Base-by-base conservation (phyloP, 2,329 filamentous ascomycete genomes). In the Tolypocladium ophioglossoides region DNA sequence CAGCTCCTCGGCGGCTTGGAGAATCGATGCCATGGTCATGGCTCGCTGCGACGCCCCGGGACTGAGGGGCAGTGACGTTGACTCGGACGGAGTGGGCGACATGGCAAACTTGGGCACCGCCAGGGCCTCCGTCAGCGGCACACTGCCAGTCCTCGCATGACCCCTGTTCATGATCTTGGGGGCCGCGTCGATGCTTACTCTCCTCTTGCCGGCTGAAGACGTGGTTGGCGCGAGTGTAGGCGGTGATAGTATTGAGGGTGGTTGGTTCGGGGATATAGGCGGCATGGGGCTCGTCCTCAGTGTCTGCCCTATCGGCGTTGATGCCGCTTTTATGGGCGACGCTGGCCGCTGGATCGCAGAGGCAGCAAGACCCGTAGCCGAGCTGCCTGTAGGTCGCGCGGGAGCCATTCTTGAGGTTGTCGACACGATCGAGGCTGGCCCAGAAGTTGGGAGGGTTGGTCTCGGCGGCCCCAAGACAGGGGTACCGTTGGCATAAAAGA, bases 401-500 rank as follows among this genome's bases (percentile, higher is more conserved):
- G 68, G 60, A 14, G 71, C 60, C 40, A 74, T 62, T 61, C 73
- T 76, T 47, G 78, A 74, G 53, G 66, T 70, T 48, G 68, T 72
- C 10, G 77, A 80, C 47, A 75, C 67, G 9, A 68, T 68, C 2
- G 79, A 81, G 34, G 70, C 70, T 0, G 78, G 71, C 44, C 70
- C 64, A 53, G 69, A 66, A 11, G 73, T 64, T 51, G 61, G 65
- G 69, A 64, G 59, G 38, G 66, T 62, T 0, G 71, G 61, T 52
- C 72, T 74, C 18, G 59, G 35, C 10, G 65, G 59, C 22, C 10
- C 16, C 9, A 76, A 56, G 54, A 84, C 78, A 2, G 80, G 78
- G 16, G 73, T 72, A 34, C 84, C 84, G 67, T 89, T 87, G 56
- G 85, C 87, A 66, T 90, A 87, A 67, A 91, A 83, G 73, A 91